phyloP scores from a whole-genome alignment of 2,329 filamentous ascomycete species.

The Penicillium sp. region DNA sequence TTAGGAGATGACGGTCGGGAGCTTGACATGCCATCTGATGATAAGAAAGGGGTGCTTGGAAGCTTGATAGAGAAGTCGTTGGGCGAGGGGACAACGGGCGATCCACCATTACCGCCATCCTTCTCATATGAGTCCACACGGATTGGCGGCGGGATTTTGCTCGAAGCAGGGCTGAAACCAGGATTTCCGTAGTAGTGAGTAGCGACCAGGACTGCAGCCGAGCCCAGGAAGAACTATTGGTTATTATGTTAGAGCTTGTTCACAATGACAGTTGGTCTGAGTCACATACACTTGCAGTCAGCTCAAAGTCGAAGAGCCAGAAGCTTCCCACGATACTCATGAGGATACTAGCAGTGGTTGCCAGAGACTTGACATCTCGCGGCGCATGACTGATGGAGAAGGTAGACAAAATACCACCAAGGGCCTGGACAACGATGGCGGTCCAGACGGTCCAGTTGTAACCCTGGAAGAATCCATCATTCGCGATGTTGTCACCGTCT shows the following conservation, averaged over 20 bases:
- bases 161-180: slow-evolving; percentile 14
- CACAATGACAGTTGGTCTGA: neutral
- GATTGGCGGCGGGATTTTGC: slow-evolving; percentile 49
- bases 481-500: slow-evolving; percentile 78
- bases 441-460: slow-evolving; percentile 93
- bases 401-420: slow-evolving; percentile 79
- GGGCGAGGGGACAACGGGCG: slow-evolving; percentile 27
- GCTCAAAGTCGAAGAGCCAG: slow-evolving; percentile 76
- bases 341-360: slow-evolving; percentile 87
- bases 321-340: slow-evolving; percentile 83
- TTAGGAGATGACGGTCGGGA: slow-evolving; percentile 54
- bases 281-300: slow-evolving; percentile 67
- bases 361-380: slow-evolving; percentile 92
- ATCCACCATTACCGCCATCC: slow-evolving; percentile 50
- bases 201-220: slow-evolving; percentile 71
- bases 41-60: slow-evolving; percentile 48
- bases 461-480: slow-evolving; percentile 87
- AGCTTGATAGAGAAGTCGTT: slow-evolving; percentile 50
- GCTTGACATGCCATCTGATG: slow-evolving; percentile 51
- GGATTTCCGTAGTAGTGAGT: slow-evolving; percentile 81
- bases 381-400: slow-evolving; percentile 79
- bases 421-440: slow-evolving; percentile 76
- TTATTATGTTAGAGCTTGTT: slow-evolving; percentile 12
- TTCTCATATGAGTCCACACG: slow-evolving; percentile 76
- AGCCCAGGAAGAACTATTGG: slow-evolving; percentile 75